Evolutionary conservation across 1,139 yeast genomes (phyloP).

Genomic region (Hemisphaericaspora xylofermentans): DNA sequence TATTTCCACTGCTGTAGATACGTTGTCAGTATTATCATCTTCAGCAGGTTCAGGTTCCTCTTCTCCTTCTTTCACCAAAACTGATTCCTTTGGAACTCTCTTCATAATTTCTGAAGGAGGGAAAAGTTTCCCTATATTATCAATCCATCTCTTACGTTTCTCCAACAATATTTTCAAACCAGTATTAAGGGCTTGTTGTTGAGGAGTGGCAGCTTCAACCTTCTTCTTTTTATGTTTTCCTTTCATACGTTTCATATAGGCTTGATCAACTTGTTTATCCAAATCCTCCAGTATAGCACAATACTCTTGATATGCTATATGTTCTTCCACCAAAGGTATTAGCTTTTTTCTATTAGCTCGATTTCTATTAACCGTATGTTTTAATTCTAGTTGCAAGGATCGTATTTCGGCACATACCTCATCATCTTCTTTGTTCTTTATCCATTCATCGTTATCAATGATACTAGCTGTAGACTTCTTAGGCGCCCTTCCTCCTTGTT

Average conservation of each 20-base stretch:
- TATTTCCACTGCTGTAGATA: slow-evolving; percentile 16
- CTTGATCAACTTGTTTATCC: slow-evolving; percentile 93
- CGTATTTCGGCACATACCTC: slow-evolving; percentile 88
- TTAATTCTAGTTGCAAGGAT: slow-evolving; percentile 65
- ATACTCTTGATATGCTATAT: slow-evolving; percentile 94
- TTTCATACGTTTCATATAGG: slow-evolving; percentile 79
- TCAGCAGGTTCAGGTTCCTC: slow-evolving; percentile 45
- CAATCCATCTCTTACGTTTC: slow-evolving; percentile 86
- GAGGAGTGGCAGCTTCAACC: slow-evolving; percentile 40
- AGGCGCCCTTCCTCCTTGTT: slow-evolving; percentile 22
- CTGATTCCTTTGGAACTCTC: slow-evolving; percentile 66
- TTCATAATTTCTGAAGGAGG: slow-evolving; percentile 67
- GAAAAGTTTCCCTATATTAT: slow-evolving; percentile 84
- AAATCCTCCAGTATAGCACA: slow-evolving; percentile 85
- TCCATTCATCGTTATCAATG: slow-evolving; percentile 74
- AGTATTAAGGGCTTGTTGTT: slow-evolving; percentile 62
- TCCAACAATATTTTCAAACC: slow-evolving; percentile 80
- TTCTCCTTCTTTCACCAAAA: slow-evolving; percentile 44
- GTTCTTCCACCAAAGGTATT: slow-evolving; percentile 79
- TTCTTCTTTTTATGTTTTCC: slow-evolving; percentile 83
- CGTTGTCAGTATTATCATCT: slow-evolving; percentile 27
- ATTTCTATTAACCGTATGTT: slow-evolving; percentile 61
- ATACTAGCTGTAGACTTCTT: slow-evolving; percentile 28
- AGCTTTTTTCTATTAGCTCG: slow-evolving; percentile 64
- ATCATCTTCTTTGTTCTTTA: slow-evolving; percentile 84